Conservation (phyloP, 73 alveolate genomes). For the Loxodes magnus region DNA sequence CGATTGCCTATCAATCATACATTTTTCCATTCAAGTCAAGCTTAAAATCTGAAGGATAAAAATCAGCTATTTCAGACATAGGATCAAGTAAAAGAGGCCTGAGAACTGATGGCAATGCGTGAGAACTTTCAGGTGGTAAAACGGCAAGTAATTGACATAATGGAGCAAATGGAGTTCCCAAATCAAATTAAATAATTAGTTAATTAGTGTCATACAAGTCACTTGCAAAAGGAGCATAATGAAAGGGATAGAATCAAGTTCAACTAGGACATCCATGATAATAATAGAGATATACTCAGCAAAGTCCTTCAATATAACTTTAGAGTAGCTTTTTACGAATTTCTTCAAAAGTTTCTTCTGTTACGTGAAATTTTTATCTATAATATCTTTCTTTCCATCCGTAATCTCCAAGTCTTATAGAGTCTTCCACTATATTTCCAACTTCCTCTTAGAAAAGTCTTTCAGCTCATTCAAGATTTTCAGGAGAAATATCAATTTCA, state of each 20-base stretch:
- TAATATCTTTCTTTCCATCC: slow-evolving; percentile 84
- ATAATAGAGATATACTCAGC: slow-evolving; percentile 96
- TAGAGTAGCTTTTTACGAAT: slow-evolving; percentile 55
- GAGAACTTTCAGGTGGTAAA: slow-evolving; percentile 77
- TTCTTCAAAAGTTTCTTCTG: slow-evolving; percentile 44
- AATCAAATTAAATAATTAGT: slow-evolving; percentile 27
- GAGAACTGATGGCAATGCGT: slow-evolving; percentile 58
- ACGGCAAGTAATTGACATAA: slow-evolving; percentile 87
- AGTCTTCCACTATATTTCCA: slow-evolving; percentile 15
- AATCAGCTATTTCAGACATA: slow-evolving; percentile 83
- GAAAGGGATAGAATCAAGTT: slow-evolving; percentile 97
- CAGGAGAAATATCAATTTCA: slow-evolving; percentile 3
- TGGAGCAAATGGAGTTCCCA: slow-evolving; percentile 62
- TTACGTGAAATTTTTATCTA: slow-evolving; percentile 74
- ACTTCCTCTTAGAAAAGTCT: slow-evolving; percentile 9
- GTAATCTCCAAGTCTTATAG: slow-evolving; percentile 16
- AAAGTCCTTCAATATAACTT: slow-evolving; percentile 94
- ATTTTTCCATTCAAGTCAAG: slow-evolving; percentile 94
- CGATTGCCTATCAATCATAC: slow-evolving; percentile 98
- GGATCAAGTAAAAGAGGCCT: slow-evolving; percentile 55
- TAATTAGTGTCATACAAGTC: slow-evolving; percentile 58
- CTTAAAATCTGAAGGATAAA: slow-evolving; percentile 92
- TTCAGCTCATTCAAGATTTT: slow-evolving; percentile 3
- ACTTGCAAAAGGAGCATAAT: slow-evolving; percentile 93
- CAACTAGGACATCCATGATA: slow-evolving; percentile 92